phyloP scores from a whole-genome alignment of 2,329 filamentous ascomycete species.

The Pseudogymnoascus sp. region DNA sequence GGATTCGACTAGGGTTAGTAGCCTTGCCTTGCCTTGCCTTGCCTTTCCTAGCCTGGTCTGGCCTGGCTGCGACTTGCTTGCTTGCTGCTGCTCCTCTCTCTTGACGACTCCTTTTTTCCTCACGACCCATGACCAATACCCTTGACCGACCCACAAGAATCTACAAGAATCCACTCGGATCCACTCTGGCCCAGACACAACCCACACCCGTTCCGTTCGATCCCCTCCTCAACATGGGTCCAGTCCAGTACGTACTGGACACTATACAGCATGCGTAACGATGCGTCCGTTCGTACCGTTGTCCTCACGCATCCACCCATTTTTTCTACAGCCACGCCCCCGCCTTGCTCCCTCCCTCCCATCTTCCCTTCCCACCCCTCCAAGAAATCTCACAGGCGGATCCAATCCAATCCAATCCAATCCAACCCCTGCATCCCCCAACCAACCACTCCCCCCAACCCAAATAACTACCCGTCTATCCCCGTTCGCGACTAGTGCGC shows the following conservation, averaged over 20 bases:
- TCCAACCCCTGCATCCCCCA: neutral
- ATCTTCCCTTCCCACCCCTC: too few species aligned
- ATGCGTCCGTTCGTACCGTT: neutral
- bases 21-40: neutral
- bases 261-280: too few species aligned
- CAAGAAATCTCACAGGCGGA: too few species aligned
- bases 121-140: neutral
- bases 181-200: neutral
- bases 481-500: neutral
- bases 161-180: neutral
- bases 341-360: neutral
- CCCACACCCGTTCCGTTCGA: neutral
- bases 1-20: too few species aligned
- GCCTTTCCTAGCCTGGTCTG: neutral
- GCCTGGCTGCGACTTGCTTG: neutral
- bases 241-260: too few species aligned
- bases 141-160: neutral
- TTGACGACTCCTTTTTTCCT: neutral
- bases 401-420: neutral
- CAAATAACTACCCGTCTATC: neutral
- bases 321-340: neutral
- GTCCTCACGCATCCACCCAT: neutral
- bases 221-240: neutral
- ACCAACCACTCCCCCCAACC: neutral
- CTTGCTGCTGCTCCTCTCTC: neutral